Percentiles rank a stretch among this genome's conserved stretches.
These are phyloP conservation scores for Mortierella sp. DNA, from an alignment of 371 early-diverging fungal genomes.

Conservation along the genomic window DNA sequence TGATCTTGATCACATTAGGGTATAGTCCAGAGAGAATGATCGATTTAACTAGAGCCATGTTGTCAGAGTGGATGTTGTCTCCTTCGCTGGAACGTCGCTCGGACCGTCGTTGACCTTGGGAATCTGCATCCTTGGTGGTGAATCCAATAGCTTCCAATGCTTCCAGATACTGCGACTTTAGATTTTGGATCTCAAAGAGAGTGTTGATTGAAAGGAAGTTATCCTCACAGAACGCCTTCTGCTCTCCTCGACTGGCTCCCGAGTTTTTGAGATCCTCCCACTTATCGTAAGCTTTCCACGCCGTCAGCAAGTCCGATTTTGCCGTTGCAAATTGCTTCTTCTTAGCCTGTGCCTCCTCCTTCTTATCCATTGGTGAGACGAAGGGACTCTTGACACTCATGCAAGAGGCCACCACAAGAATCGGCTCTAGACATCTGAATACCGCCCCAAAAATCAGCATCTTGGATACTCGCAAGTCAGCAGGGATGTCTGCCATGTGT, in stretches of 20 bases:
- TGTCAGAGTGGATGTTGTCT: slow-evolving; percentile 59
- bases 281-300: slow-evolving; percentile 76
- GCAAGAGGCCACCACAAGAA: slow-evolving; percentile 78
- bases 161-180: slow-evolving; percentile 68
- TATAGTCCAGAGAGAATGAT: slow-evolving; percentile 73
- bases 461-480: slow-evolving; percentile 85
- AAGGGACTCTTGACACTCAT: slow-evolving; percentile 72
- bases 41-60: slow-evolving; percentile 66
- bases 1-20: slow-evolving; percentile 77
- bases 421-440: slow-evolving; percentile 76
- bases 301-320: slow-evolving; percentile 82
- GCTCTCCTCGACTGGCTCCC: slow-evolving; percentile 39
- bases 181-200: slow-evolving; percentile 58
- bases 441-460: slow-evolving; percentile 79
- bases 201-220: slow-evolving; percentile 73
- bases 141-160: slow-evolving; percentile 72
- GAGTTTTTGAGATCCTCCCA: slow-evolving; percentile 66
- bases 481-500: slow-evolving; percentile 82
- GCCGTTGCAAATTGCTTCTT: slow-evolving; percentile 62
- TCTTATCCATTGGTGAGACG: slow-evolving; percentile 78
- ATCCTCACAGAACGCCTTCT: slow-evolving; percentile 65
- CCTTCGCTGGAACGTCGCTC: slow-evolving; percentile 39
- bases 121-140: slow-evolving; percentile 47
- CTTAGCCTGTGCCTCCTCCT: slow-evolving; percentile 65
- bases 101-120: slow-evolving; percentile 39